Evolutionary conservation across 139 green algal genomes (phyloP).

Genomic region (Haematococcus lacustris): DNA sequence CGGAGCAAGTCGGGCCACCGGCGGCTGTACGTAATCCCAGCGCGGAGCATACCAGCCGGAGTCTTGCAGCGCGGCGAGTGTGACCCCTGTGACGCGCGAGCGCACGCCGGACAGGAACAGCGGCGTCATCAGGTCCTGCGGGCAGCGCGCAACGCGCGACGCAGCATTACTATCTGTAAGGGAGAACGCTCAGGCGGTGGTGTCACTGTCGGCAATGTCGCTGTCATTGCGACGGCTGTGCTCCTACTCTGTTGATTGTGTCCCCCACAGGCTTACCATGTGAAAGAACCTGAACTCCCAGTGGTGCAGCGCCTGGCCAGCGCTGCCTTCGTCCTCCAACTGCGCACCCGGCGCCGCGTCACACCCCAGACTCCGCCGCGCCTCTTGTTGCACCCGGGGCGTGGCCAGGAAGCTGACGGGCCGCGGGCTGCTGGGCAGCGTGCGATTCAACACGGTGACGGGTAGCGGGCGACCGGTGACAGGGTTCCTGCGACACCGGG

Average conservation of each 20-base stretch:
- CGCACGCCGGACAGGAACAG: not conserved
- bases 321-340: not conserved
- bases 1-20: not conserved
- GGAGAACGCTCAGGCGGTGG: not conserved
- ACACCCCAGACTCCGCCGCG: not conserved
- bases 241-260: not conserved
- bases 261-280: not conserved
- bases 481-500: too few relatives aligned
- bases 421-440: not conserved
- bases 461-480: too few relatives aligned
- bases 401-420: not conserved
- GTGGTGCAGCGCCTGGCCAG: conserved; percentile 1
- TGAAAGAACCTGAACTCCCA: conserved; percentile 7
- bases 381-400: not conserved
- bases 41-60: conserved; percentile 1
- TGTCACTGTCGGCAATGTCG: not conserved
- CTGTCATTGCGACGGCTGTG: not conserved
- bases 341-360: not conserved
- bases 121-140: conserved; percentile 7
- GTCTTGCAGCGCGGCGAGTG: not conserved
- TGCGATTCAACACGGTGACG: not conserved
- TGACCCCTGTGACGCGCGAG: not conserved
- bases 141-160: not conserved
- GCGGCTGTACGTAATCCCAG: conserved; percentile 3
- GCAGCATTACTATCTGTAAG: not conserved